phyloP scores from a whole-genome alignment of 306 rosid genomes.

The Malus domestica region DNA sequence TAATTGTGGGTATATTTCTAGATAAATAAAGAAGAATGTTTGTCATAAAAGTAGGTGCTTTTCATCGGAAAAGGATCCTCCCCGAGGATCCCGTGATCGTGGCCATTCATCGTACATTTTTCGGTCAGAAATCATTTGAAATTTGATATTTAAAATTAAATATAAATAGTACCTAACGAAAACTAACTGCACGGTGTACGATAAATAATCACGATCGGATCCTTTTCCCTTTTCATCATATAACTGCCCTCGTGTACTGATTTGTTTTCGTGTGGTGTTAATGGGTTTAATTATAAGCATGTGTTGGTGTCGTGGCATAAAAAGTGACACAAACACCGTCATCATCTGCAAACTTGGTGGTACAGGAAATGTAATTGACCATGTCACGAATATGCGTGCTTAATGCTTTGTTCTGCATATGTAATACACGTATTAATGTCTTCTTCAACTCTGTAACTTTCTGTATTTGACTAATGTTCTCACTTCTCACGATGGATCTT shows the following conservation, averaged over 20 bases:
- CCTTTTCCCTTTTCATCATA: neutral
- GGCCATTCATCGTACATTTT: no score
- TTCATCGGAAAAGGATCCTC: no score
- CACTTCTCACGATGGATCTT: neutral
- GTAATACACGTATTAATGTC: neutral
- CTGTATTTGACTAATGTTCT: neutral
- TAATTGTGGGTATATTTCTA: neutral
- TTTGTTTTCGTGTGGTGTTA: no score
- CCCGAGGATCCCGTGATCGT: no score
- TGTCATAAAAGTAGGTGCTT: neutral
- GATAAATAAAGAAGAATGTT: neutral
- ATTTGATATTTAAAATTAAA: no score
- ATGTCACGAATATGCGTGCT: neutral
- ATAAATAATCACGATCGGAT: no score
- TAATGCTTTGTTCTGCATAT: neutral
- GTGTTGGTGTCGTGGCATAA: neutral
- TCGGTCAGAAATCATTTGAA: no score
- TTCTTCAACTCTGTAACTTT: neutral
- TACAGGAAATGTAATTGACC: neutral
- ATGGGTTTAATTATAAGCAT: neutral
- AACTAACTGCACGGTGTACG: no score
- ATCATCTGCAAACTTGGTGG: neutral
- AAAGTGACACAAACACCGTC: neutral
- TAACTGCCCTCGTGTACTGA: neutral
- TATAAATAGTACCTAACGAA: no score